Evolutionary conservation across 2,329 filamentous ascomycete species (phyloP), one percentile per base, ranked within the genome.

Genomic region (Lomentospora prolificans): DNA sequence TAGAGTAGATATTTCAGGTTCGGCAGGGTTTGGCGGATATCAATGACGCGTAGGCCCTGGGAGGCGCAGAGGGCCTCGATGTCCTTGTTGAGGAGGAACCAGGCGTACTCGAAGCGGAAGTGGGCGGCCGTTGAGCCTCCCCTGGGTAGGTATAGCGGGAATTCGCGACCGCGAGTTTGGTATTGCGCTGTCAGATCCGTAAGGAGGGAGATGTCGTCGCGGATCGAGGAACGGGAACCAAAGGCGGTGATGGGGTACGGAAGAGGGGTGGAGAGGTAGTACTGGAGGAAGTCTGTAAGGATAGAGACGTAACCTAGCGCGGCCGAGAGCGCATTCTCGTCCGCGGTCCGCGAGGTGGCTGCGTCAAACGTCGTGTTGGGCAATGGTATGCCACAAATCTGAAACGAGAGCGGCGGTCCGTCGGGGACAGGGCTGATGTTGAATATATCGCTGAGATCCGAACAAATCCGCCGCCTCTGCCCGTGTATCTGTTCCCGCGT

Each of bases 41-140:
- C 94, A 60, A 96, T 79, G 1, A 95, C 85, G 50, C 86, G 84
- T 10, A 96, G 74, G 0, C 86, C 86, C 61, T 90, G 84, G 1
- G 77, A 75, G 3, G 75, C 72, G 58, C 82, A 85, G 3, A 86
- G 72, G 0, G 76, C 71, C 63, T 97, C 91, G 56, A 99, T 91
- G 65, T 97, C 77, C 70, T 97, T 96, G 73, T 97, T 97, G 12
- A 99, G 78, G n/a, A 97, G 74, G 64, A 97, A 99, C 66, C 96
- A 94, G 9, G 79, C 94, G 67, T 97, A 99, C 64, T 97, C 92
- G 69, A 97, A 97, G 2, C 92, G 85, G 72, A 92, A 97, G 50
- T 90, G 83, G 0, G 90, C 82, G 2, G 81, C 79, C 0, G 65
- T 79, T n/a, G 72, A 87, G 70, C 79, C 80, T 14, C 80, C 79